Percentiles rank a stretch among this genome's conserved stretches.
Evolutionary conservation across 352 stramenopile species (phyloP).

Genomic region (Plasmopara muralis): DNA sequence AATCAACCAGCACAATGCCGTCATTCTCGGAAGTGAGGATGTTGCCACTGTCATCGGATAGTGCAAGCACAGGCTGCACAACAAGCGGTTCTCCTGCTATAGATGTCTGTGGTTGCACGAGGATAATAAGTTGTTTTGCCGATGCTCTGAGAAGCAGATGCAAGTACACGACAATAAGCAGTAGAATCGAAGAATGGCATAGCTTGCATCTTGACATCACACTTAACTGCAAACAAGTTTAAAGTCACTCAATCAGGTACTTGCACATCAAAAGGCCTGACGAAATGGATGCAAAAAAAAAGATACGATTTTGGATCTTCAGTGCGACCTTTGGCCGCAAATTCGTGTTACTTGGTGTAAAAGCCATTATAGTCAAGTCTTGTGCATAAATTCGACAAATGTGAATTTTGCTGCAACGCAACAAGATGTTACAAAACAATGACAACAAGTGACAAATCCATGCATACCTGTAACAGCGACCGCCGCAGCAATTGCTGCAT

Average conservation of each 20-base stretch:
- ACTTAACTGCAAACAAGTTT: slow-evolving; percentile 7
- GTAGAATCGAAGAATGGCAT: not conserved
- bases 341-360: slow-evolving; percentile 47
- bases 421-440: not conserved
- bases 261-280: slow-evolving; percentile 12
- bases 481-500: slow-evolving; percentile 85
- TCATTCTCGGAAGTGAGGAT: slow-evolving; percentile 55
- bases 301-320: slow-evolving; percentile 27
- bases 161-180: slow-evolving; percentile 10
- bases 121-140: slow-evolving; percentile 43
- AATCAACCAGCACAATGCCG: slow-evolving; percentile 45
- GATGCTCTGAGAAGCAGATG: not conserved
- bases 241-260: slow-evolving; percentile 8
- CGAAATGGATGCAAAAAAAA: slow-evolving; percentile 1
- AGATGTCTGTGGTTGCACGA: slow-evolving; percentile 62
- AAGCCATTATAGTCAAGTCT: slow-evolving; percentile 63
- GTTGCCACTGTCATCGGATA: slow-evolving; percentile 73
- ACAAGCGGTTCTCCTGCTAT: slow-evolving; percentile 52
- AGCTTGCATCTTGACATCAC: slow-evolving; percentile 24
- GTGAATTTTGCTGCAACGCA: slow-evolving; percentile 48
- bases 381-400: slow-evolving; percentile 59
- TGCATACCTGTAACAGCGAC: slow-evolving; percentile 70
- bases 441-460: not conserved
- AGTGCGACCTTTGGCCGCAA: slow-evolving; percentile 21
- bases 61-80: slow-evolving; percentile 55